Conservation (phyloP, 2,329 filamentous ascomycete genomes). For the Phialophora verrucosa region DNA sequence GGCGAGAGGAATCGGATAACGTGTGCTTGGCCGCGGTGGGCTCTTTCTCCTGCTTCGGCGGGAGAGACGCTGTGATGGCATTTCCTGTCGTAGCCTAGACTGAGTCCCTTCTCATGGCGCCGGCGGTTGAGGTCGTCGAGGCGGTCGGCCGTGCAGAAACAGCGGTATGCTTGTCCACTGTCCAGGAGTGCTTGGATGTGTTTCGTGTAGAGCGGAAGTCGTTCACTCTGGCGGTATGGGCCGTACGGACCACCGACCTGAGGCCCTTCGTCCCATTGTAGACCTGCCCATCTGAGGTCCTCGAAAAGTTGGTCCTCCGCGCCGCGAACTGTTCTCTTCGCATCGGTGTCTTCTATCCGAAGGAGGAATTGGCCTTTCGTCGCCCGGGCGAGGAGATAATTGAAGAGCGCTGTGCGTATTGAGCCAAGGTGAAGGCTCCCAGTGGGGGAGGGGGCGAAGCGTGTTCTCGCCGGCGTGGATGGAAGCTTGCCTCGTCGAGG, state of each 20-base stretch:
- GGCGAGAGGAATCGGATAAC: slow-evolving; percentile 77
- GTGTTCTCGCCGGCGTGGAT: slow-evolving; percentile 69
- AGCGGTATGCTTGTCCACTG: slow-evolving; percentile 81
- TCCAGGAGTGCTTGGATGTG: slow-evolving; percentile 73
- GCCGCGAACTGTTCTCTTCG: slow-evolving; percentile 80
- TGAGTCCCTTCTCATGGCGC: slow-evolving; percentile 64
- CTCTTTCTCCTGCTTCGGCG: slow-evolving; percentile 73
- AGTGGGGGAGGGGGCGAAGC: slow-evolving; percentile 95
- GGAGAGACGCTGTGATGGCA: slow-evolving; percentile 69
- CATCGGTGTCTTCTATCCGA: slow-evolving; percentile 85
- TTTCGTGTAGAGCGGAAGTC: slow-evolving; percentile 72
- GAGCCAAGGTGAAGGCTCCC: slow-evolving; percentile 93
- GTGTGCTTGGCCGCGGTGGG: slow-evolving; percentile 70
- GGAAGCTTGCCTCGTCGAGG: slow-evolving; percentile 52
- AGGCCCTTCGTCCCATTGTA: slow-evolving; percentile 95
- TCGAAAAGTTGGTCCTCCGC: slow-evolving; percentile 78
- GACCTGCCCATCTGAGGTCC: slow-evolving; percentile 85
- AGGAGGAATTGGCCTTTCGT: slow-evolving; percentile 90
- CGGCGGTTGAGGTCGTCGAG: slow-evolving; percentile 70
- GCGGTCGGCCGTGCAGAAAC: slow-evolving; percentile 81
- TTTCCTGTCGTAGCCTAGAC: slow-evolving; percentile 70
- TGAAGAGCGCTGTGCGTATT: slow-evolving; percentile 90
- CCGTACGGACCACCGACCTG: slow-evolving; percentile 79
- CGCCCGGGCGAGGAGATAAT: slow-evolving; percentile 85
- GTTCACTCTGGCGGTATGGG: slow-evolving; percentile 88